Evolutionary conservation across 441 rosid genomes (phyloP).

Genomic region (Hura crepitans): DNA sequence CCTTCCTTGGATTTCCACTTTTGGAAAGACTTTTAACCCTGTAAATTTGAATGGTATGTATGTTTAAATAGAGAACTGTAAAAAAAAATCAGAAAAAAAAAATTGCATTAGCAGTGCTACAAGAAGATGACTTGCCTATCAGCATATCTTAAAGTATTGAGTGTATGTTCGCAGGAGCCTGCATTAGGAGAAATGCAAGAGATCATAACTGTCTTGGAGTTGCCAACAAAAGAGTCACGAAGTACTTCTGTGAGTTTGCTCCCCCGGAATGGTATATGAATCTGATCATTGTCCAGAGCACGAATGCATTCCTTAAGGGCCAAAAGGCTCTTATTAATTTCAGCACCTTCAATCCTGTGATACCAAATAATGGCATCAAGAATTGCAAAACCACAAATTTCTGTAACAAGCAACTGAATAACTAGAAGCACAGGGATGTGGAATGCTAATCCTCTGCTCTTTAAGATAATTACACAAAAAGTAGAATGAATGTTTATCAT

Average conservation of each 20-base stretch:
- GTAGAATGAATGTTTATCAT: neutral
- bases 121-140: constrained; percentile 55
- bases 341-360: constrained; percentile 95
- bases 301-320: constrained; percentile 99
- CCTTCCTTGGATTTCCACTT: constrained; percentile 81
- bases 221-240: constrained; percentile 96
- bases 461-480: neutral
- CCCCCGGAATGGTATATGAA: constrained; percentile 97
- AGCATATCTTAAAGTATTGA: constrained; percentile 96
- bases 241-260: constrained; percentile 99
- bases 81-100: neutral
- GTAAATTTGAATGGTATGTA: constrained; percentile 28
- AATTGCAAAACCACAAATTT: constrained; percentile 8
- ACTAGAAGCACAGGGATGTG: neutral
- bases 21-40: constrained; percentile 98
- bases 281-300: constrained; percentile 95
- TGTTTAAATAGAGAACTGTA: constrained; percentile 11
- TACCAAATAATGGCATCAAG: constrained; percentile 22
- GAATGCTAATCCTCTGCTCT: no score
- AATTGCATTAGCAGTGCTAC: constrained; percentile 10
- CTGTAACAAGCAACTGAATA: constrained; percentile 2
- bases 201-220: constrained; percentile 96
- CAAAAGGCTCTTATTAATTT: constrained; percentile 93
- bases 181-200: constrained; percentile 98
- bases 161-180: constrained; percentile 96